Base-by-base conservation (phyloP, 768 basidiomycete species). In the Termitomyces eurrhizus region DNA sequence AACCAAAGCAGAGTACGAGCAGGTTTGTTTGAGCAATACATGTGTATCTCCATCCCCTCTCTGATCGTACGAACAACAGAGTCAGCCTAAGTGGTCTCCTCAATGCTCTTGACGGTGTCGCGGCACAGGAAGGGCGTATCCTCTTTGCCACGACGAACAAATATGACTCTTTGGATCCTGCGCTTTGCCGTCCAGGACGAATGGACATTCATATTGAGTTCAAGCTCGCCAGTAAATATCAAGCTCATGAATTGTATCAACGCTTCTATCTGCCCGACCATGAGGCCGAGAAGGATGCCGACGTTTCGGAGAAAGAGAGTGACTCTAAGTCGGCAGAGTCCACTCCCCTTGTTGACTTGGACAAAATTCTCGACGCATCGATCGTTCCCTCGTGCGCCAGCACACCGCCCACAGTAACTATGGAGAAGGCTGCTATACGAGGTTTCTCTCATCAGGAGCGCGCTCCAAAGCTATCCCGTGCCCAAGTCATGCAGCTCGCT, bases 181-280 rank as follows among this genome's bases (percentile, higher is more conserved):
- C 91, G 1, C 79, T 93, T 29, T 83, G 81, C 66, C 84, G 91
- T 46, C 87, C 90, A 1, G 91, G 92, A 29, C 85, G 91, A 13
- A 87, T 93, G 84, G 90, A 93, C 68, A 68, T 92, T 21, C 88
- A 90, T 64, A 74, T 93, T 59, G 86, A 91, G 68, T 92, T 92
- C 74, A 83, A 82, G 66, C 78, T 85, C n/a, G 87, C 91, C 14
- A 89, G 86, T 68, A 79, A 74, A 60, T 84, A 80, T 72, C 90
- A 92, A 64, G 86, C 85, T 3, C 72, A 72, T 39, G 83, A 86
- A 66, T 75, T 93, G 7, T 93, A 85, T 71, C 80, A 75, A 36
- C 77, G 81, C 58, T 93, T 93, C 74, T 93, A 86, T 68, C 73
- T 84, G 16, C 84, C 85, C n/a, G 54, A 55, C 12, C n/a, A 7